Evolutionary conservation across 1,139 yeast genomes (phyloP).

Genomic region (Sugiyamaella grinbergsii): DNA sequence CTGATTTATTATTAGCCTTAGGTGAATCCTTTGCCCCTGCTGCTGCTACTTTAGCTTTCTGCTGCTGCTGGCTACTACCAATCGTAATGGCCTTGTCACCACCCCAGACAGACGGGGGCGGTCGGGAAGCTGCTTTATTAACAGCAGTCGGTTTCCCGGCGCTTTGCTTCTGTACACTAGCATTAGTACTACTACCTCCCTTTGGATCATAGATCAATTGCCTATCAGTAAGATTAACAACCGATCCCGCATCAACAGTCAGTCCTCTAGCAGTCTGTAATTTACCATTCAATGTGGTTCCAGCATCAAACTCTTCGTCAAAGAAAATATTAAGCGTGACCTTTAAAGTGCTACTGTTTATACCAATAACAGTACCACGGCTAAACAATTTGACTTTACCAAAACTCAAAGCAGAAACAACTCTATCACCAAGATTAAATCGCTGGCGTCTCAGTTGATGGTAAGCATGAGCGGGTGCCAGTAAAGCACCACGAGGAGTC

Average conservation of each 20-base stretch:
- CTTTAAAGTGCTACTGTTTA: slow-evolving; percentile 58
- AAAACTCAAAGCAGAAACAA: slow-evolving; percentile 78
- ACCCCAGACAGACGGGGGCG: slow-evolving; percentile 9
- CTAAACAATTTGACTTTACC: slow-evolving; percentile 89
- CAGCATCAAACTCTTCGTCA: slow-evolving; percentile 81
- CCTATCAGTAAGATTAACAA: slow-evolving; percentile 71
- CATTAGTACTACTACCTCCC: slow-evolving; percentile 12
- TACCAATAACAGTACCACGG: slow-evolving; percentile 89
- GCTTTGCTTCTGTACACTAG: slow-evolving; percentile 3
- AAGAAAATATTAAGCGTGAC: slow-evolving; percentile 71
- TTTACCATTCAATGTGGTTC: slow-evolving; percentile 78
- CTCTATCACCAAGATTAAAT: slow-evolving; percentile 87
- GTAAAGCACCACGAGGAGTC: slow-evolving; percentile 82
- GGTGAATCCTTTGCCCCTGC: neutral
- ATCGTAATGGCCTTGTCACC: slow-evolving; percentile 1
- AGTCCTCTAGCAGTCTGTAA: slow-evolving; percentile 78
- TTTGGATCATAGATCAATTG: slow-evolving; percentile 68
- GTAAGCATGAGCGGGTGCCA: slow-evolving; percentile 74
- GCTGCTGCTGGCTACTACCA: slow-evolving; percentile 5
- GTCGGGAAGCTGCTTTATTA: slow-evolving; percentile 1
- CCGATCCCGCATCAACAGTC: slow-evolving; percentile 76
- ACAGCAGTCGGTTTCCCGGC: neutral
- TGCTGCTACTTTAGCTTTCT: neutral
- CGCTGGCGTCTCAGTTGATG: slow-evolving; percentile 72
- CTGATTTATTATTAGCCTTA: neutral